Conservation (phyloP, 2,329 filamentous ascomycete genomes). For the Ambrosiella cleistominuta region DNA sequence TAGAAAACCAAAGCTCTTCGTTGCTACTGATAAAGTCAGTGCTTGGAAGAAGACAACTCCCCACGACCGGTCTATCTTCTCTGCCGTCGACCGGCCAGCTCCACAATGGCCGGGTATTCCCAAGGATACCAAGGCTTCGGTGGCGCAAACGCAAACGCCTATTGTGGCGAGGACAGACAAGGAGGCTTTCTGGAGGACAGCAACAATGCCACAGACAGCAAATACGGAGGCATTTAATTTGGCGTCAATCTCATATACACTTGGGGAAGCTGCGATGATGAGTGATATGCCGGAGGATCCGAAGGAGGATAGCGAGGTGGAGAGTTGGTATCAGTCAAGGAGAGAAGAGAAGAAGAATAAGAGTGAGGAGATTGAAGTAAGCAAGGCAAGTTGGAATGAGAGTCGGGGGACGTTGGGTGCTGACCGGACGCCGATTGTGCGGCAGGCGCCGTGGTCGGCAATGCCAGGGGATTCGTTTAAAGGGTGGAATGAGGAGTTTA, state of each 20-base stretch:
- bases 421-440: neutral
- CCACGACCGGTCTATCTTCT: neutral
- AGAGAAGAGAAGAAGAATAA: neutral
- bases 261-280: constrained; percentile 9
- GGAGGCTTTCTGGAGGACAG: constrained; percentile 10
- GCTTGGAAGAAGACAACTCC: constrained; percentile 10
- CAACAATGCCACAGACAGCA: constrained; percentile 11
- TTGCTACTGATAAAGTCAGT: constrained; percentile 1
- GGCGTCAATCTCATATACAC: constrained; percentile 10
- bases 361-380: neutral
- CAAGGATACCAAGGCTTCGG: neutral
- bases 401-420: neutral
- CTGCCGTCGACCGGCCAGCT: constrained; percentile 9
- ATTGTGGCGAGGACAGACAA: constrained; percentile 2
- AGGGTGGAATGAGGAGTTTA: neutral
- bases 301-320: neutral
- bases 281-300: constrained; percentile 6
- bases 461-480: neutral
- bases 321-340: constrained; percentile 10
- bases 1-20: constrained; percentile 9
- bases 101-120: constrained; percentile 3
- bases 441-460: neutral
- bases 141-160: neutral
- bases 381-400: neutral
- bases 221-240: constrained; percentile 13